These are phyloP conservation scores for Citrus inodora DNA, from an alignment of 345 rosid genomes.

Conservation along the genomic window DNA sequence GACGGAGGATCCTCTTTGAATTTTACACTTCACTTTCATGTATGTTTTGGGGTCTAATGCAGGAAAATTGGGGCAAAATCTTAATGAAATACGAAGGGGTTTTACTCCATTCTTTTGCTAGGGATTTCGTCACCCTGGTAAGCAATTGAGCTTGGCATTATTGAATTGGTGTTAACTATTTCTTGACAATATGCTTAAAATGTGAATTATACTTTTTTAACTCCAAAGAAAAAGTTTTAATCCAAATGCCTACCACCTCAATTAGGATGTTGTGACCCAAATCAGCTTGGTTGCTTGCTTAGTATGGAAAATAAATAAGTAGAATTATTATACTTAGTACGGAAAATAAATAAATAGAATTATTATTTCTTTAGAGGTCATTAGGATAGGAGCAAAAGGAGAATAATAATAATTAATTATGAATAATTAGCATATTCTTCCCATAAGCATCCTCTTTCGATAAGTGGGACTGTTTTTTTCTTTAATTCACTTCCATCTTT, in stretches of 20 bases:
- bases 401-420: neutral
- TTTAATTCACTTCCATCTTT: neutral
- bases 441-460: neutral
- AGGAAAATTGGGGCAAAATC: conserved; percentile 44
- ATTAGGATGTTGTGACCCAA: neutral
- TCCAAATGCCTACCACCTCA: neutral
- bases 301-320: neutral
- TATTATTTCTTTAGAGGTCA: neutral
- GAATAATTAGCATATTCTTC: neutral
- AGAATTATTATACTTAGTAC: neutral
- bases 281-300: neutral
- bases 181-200: neutral
- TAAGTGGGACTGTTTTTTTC: neutral
- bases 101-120: conserved; percentile 22
- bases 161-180: neutral
- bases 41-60: conserved; percentile 12
- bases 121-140: conserved; percentile 30
- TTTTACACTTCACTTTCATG: neutral
- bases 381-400: neutral
- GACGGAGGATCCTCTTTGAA: neutral
- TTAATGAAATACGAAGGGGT: conserved; percentile 29
- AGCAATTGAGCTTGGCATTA: conserved; percentile 5
- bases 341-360: too few relatives aligned
- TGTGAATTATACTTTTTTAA: neutral
- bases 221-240: neutral